phyloP scores from a whole-genome alignment of 495 filamentous ascomycete genomes.

The Neurospora africana region DNA sequence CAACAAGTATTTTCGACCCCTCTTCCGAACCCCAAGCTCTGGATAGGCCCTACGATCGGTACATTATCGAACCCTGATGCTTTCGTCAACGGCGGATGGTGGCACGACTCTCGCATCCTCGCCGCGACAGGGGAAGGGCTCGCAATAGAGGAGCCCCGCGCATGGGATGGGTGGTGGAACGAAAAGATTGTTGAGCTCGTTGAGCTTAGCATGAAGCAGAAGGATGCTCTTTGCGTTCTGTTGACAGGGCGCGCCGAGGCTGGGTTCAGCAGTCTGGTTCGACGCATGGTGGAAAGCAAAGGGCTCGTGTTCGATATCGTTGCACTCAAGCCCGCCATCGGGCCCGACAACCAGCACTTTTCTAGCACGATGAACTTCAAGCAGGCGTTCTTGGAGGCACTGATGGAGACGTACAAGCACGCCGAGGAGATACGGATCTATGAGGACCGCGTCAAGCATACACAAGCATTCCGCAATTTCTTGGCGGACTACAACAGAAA shows the following conservation, averaged over 20 bases:
- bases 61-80: constrained; percentile 61
- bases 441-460: constrained; percentile 51
- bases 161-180: constrained; percentile 97
- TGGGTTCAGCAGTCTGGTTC: constrained; percentile 68
- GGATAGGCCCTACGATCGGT: constrained; percentile 66
- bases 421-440: constrained; percentile 71
- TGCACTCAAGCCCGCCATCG: constrained; percentile 75
- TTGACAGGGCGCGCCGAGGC: constrained; percentile 78
- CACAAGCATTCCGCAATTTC: constrained; percentile 73
- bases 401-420: constrained; percentile 73
- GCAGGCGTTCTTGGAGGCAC: constrained; percentile 63
- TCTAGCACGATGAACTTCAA: constrained; percentile 78
- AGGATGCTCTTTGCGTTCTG: constrained; percentile 76
- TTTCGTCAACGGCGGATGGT: constrained; percentile 89
- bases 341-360: constrained; percentile 68
- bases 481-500: constrained; percentile 60
- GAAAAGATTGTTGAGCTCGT: constrained; percentile 82
- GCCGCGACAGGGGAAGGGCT: constrained; percentile 76
- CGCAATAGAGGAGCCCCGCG: constrained; percentile 70
- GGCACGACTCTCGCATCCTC: constrained; percentile 85
- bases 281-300: constrained; percentile 70
- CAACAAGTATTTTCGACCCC: constrained; percentile 75
- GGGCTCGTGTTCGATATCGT: constrained; percentile 79
- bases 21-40: constrained; percentile 79
- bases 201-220: constrained; percentile 70